Base-by-base conservation (phyloP, 1,139 yeast genomes). In the Kodamaea ohmeri region DNA sequence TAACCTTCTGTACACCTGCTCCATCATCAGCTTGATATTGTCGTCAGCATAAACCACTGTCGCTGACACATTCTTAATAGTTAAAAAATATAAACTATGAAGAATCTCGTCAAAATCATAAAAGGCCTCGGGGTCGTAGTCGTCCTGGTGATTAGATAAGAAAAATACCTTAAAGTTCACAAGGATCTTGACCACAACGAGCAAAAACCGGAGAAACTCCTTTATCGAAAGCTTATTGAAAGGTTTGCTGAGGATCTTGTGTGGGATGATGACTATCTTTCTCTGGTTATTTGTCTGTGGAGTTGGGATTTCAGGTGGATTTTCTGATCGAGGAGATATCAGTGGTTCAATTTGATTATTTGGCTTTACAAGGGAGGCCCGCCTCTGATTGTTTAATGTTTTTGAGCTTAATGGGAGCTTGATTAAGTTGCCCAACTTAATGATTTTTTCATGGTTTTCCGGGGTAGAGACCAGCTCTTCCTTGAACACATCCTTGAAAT, bases 351-450 rank as follows among this genome's bases (percentile, higher is more conserved):
- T 15, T 15, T 8, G 25, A 12, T 29, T 29, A n/a, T 29, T 19
- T 36, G 8, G 19, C 13, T 29, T 29, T 11, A 17, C 24, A 9
- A 49, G 26, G 2, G 50, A 45, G 2, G 46, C 47, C 44, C 73
- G 46, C 14, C 68, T 51, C 40, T 68, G 69, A 39, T 56, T 55
- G 43, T 67, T 71, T 28, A 67, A 55, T 1, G 76, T 68, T 37
- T 66, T 67, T 7, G 73, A 67, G 2, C 73, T 67, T 20, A 67
- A 51, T 1, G 76, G 76, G 8, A 71, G 53, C 37, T 61, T 62
- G 17, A 67, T 64, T 1, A 55, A 55, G 33, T 60, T 62, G 1
- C 73, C 72, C 16, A 66, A 47, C 40, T 64, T 67, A 14, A 66
- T 60, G 3, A 69, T 55, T 37, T 60, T 58, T 39, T 61, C 70